These are phyloP conservation scores for Suillus subalutaceus DNA, from an alignment of 768 basidiomycete species.

Conservation along the genomic window DNA sequence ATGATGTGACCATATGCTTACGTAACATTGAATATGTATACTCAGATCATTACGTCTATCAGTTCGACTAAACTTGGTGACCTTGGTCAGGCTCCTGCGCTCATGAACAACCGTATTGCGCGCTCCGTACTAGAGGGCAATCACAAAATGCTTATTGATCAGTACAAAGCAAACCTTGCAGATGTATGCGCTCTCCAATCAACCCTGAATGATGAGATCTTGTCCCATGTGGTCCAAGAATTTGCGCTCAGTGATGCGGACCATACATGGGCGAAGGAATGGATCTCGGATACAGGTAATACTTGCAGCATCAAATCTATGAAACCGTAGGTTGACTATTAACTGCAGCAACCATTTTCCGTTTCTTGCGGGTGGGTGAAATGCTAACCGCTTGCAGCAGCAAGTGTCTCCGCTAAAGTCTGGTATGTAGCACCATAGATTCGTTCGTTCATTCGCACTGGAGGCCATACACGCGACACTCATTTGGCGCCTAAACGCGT, in stretches of 20 bases:
- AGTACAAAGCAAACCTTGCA: constrained; percentile 53
- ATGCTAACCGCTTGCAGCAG: constrained; percentile 5
- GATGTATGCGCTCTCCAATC: constrained; percentile 51
- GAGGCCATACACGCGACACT: constrained; percentile 59
- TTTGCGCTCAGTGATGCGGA: constrained; percentile 51
- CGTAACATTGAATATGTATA: not conserved
- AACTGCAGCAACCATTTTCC: constrained; percentile 54
- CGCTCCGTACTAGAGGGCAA: constrained; percentile 47
- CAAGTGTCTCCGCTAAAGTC: constrained; percentile 13
- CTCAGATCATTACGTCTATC: too few species aligned
- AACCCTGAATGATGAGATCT: constrained; percentile 55
- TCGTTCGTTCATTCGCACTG: constrained; percentile 61
- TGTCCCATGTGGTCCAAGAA: constrained; percentile 64
- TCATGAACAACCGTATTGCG: constrained; percentile 23
- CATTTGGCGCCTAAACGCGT: constrained; percentile 51
- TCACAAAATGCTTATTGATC: constrained; percentile 46
- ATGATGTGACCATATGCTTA: not conserved
- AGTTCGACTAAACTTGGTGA: not conserved
- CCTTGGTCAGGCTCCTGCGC: not conserved
- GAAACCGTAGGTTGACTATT: not conserved
- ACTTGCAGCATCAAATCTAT: constrained; percentile 10
- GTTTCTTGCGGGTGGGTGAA: constrained; percentile 60
- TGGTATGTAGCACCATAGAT: constrained; percentile 60
- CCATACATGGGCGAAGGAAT: constrained; percentile 56
- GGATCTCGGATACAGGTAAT: constrained; percentile 70